Conservation (phyloP, 306 rosid species). For the Malus sieversii region DNA sequence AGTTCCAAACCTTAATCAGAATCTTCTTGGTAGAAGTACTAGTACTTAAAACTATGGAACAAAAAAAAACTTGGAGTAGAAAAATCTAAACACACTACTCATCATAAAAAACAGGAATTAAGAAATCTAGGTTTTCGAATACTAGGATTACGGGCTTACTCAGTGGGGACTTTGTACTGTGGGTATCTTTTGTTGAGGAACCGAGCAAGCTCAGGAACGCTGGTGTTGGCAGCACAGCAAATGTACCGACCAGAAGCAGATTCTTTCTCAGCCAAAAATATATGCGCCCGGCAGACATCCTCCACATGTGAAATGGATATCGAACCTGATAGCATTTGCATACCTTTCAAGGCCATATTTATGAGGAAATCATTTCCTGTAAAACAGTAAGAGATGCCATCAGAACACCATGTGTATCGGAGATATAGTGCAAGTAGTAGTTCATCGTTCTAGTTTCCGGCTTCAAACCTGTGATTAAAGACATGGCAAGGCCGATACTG, state of each 20-base stretch:
- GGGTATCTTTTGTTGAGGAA: constrained; percentile 60
- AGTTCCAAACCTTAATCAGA: background rate
- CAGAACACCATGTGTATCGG: background rate
- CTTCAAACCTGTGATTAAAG: constrained; percentile 52
- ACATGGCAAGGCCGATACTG: constrained; percentile 41
- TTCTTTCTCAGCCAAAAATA: constrained; percentile 72
- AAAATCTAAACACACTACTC: background rate
- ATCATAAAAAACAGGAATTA: background rate
- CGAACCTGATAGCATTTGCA: constrained; percentile 69
- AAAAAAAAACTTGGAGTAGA: no score
- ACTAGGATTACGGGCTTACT: constrained; percentile 36
- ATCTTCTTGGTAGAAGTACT: background rate
- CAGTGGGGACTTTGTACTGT: constrained; percentile 50
- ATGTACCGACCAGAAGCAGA: constrained; percentile 70
- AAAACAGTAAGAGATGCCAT: background rate
- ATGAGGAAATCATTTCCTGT: constrained; percentile 60
- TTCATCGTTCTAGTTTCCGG: background rate
- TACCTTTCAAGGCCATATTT: constrained; percentile 46
- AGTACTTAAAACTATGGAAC: no score
- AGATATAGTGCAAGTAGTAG: background rate
- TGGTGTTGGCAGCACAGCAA: constrained; percentile 48
- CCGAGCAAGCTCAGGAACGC: constrained; percentile 69
- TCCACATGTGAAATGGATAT: constrained; percentile 64
- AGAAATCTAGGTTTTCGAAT: background rate
- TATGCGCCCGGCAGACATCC: constrained; percentile 66